phyloP scores from a whole-genome alignment of 139 green algal genomes.

The Volvox reticuliferus region DNA sequence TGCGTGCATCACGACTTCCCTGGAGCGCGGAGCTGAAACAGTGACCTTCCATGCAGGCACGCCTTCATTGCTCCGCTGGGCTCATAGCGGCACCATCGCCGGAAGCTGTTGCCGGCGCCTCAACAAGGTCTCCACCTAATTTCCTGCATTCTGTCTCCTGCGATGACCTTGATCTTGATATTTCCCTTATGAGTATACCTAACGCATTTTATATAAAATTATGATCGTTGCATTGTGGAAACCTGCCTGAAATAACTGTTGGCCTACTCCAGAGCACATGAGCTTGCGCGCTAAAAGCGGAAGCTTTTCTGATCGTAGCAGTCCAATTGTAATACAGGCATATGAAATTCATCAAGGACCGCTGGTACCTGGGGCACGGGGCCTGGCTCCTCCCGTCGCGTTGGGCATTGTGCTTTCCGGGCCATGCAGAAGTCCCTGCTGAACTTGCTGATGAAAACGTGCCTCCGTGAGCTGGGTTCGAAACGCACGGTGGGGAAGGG shows the following conservation, averaged over 20 bases:
- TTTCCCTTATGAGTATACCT: neutral
- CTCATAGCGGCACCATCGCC: neutral
- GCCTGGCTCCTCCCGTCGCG: no score
- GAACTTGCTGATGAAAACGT: no score
- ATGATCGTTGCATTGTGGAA: neutral
- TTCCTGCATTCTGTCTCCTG: neutral
- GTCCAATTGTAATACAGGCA: neutral
- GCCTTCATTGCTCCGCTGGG: neutral
- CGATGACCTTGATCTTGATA: conserved; percentile 22
- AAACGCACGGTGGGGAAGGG: no score
- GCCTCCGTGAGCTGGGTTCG: no score
- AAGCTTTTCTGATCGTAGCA: neutral
- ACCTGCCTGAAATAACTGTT: no score
- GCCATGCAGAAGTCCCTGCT: no score
- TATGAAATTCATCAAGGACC: conserved; percentile 39
- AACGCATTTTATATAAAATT: no score
- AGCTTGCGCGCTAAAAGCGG: no score
- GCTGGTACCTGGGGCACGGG: neutral
- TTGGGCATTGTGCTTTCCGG: no score
- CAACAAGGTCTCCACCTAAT: neutral
- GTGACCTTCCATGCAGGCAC: neutral
- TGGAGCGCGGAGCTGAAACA: neutral
- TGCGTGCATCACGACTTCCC: no score
- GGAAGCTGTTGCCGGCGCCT: neutral
- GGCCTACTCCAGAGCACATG: no score